These are phyloP conservation scores for Cylindrodendrum hubeiense DNA, from an alignment of 2,329 filamentous ascomycete species.

Conservation along the genomic window DNA sequence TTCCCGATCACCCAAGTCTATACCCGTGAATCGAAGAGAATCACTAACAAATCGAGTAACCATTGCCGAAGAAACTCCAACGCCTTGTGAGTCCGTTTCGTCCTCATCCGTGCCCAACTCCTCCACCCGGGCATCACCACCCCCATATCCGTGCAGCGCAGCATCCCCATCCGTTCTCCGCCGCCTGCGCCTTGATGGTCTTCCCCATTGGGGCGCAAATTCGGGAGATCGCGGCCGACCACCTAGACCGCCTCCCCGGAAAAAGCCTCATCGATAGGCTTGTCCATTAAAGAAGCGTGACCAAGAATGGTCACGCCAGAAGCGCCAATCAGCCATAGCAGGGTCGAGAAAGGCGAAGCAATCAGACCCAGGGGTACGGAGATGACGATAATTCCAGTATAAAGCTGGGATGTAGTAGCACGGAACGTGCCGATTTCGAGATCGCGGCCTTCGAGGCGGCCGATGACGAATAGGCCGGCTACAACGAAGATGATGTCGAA, in stretches of 20 bases:
- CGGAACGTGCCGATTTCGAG: conserved; percentile 86
- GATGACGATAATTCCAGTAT: conserved; percentile 87
- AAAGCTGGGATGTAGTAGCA: conserved; percentile 92
- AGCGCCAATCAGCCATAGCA: conserved; percentile 96
- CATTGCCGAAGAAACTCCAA: conserved; percentile 60
- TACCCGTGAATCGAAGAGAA: conserved; percentile 70
- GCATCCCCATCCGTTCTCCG: conserved; percentile 67
- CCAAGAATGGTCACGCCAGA: conserved; percentile 94
- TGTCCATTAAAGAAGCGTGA: conserved; percentile 96
- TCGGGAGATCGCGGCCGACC: conserved; percentile 99
- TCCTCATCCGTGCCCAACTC: conserved; percentile 75
- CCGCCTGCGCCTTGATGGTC: conserved; percentile 93
- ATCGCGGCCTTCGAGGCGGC: conserved; percentile 89
- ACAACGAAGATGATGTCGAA: conserved; percentile 93
- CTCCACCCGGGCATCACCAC: conserved; percentile 64
- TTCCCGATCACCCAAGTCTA: conserved; percentile 63
- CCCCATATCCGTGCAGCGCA: conserved; percentile 55
- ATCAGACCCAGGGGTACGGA: conserved; percentile 87
- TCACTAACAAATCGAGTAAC: conserved; percentile 69
- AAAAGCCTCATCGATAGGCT: conserved; percentile 99
- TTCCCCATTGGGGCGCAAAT: conserved; percentile 96
- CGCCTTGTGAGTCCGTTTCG: conserved; percentile 67
- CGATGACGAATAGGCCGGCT: conserved; percentile 90
- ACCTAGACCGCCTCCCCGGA: conserved; percentile 99
- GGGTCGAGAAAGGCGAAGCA: conserved; percentile 85